Evolutionary conservation across 2,329 filamentous ascomycete species (phyloP), one percentile per base, ranked within the genome.

Genomic region (Aspergillus ochraceus): DNA sequence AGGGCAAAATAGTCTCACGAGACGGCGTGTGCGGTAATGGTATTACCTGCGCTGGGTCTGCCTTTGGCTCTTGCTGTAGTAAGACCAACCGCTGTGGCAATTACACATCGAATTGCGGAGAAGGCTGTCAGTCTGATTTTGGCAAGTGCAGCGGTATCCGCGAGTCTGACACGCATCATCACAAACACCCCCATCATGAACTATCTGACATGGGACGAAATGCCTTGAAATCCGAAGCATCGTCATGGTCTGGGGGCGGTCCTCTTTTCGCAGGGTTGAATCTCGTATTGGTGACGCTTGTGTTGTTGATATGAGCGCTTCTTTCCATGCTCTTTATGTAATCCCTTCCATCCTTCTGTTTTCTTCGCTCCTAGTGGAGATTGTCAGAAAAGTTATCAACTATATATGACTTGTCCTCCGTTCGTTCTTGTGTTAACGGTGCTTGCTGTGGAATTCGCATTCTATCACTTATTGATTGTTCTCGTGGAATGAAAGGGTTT

Each of bases 1-100:
- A 22, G 22, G 22, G 51, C 17, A 69, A 70, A 46, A 57, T 54
- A 10, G 49, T 73, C 24, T 74, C 74, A 6, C 56, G 58, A 22
- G 72, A 77, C 52, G 75, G 74, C 11, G 74, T 66, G n/a, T 77
- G 74, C 51, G 74, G 73, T 6, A 59, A 60, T 2, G 69, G 71
- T n/a, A 68, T 68, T 26, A 75, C 74, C 11, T 76, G 73, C 57
- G 58, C 66, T n/a, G 71, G 72, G 2, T 76, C 73, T 10, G 64
- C 50, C 11, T 76, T 75, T 63, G 73, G 74, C 4, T 55, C 67
- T 5, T 76, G 75, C 52, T 77, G 74, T 53, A 68, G 71, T 52
- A 64, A 60, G 42, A 53, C 55, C 10, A 68, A 69, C 46, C 55
- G 62, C 45, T 77, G 74, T 52, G 74, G 74, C 12, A 75, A 73